These are phyloP conservation scores for Grosmannia huntii DNA, from an alignment of 2,329 filamentous ascomycete genomes.

Conservation along the genomic window DNA sequence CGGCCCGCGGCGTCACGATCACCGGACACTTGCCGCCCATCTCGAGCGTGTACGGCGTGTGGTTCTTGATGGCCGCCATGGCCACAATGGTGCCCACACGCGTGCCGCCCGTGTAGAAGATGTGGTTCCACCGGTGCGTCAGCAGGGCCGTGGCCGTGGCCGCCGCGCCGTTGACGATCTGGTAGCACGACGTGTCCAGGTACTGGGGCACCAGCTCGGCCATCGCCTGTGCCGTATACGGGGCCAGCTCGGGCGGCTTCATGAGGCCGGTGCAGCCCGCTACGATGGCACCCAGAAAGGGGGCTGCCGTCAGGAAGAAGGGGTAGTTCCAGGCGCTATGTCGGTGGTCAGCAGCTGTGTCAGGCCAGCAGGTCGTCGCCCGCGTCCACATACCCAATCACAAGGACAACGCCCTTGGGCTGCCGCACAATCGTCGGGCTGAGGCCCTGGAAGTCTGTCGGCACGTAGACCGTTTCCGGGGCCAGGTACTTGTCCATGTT, in stretches of 20 bases:
- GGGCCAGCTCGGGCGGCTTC: slow-evolving; percentile 30
- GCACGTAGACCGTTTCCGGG: slow-evolving; percentile 21
- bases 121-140: slow-evolving; percentile 26
- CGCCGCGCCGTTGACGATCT: slow-evolving; percentile 16
- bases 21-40: slow-evolving; percentile 32
- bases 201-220: slow-evolving; percentile 26
- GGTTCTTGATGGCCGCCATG: slow-evolving; percentile 27
- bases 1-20: slow-evolving; percentile 26
- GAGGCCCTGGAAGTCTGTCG: slow-evolving; percentile 18
- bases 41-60: slow-evolving; percentile 31
- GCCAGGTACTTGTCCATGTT: slow-evolving; percentile 23
- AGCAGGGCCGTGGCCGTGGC: slow-evolving; percentile 25
- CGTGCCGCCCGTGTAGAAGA: slow-evolving; percentile 32
- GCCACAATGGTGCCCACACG: slow-evolving; percentile 24
- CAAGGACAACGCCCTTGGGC: slow-evolving; percentile 28
- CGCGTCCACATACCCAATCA: slow-evolving; percentile 20
- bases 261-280: slow-evolving; percentile 28
- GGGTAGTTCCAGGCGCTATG: slow-evolving; percentile 31
- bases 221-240: slow-evolving; percentile 22
- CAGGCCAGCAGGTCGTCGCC: neutral
- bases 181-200: slow-evolving; percentile 21
- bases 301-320: slow-evolving; percentile 23
- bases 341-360: neutral
- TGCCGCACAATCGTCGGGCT: slow-evolving; percentile 18
- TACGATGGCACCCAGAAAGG: slow-evolving; percentile 28